Evolutionary conservation across 75 land plant species (phyloP).

Genomic region (Pinus tabuliformis): DNA sequence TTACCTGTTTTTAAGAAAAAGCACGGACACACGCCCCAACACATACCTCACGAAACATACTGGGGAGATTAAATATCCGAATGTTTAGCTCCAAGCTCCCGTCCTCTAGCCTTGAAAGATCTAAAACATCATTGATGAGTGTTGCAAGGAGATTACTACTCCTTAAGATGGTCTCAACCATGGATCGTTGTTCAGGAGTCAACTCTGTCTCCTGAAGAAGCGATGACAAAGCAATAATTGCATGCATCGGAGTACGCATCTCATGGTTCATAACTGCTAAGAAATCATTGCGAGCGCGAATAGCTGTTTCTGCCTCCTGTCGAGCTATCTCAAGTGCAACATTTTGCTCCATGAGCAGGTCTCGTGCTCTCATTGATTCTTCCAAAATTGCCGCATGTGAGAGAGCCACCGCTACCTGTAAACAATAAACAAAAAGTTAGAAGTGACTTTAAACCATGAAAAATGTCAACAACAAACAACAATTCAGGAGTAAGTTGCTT

Average conservation of each 20-base stretch:
- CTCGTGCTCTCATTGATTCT: slow-evolving; percentile 85
- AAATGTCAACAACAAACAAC: too few species aligned
- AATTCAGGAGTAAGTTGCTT: too few species aligned
- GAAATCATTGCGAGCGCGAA: slow-evolving; percentile 91
- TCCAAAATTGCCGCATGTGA: slow-evolving; percentile 96
- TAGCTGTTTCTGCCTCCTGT: slow-evolving; percentile 83
- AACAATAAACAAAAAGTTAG: too few species aligned
- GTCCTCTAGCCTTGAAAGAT: slow-evolving; percentile 89
- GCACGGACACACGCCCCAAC: neutral
- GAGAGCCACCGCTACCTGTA: slow-evolving; percentile 91
- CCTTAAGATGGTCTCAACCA: slow-evolving; percentile 89
- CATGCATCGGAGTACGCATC: slow-evolving; percentile 96
- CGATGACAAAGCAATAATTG: slow-evolving; percentile 75
- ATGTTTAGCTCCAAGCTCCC: slow-evolving; percentile 76
- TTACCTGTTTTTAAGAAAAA: neutral
- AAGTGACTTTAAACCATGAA: too few species aligned
- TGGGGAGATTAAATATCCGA: slow-evolving; percentile 61
- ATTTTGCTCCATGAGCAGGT: slow-evolving; percentile 85
- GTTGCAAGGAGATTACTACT: slow-evolving; percentile 86
- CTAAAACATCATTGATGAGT: slow-evolving; percentile 86
- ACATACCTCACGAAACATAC: slow-evolving; percentile 68
- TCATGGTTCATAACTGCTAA: slow-evolving; percentile 98
- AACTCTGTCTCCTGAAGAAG: slow-evolving; percentile 80
- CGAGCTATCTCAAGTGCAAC: slow-evolving; percentile 79
- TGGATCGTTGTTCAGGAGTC: slow-evolving; percentile 76